These are phyloP conservation scores for Gossypium stocksii DNA, from an alignment of 345 rosid genomes.

Conservation along the genomic window DNA sequence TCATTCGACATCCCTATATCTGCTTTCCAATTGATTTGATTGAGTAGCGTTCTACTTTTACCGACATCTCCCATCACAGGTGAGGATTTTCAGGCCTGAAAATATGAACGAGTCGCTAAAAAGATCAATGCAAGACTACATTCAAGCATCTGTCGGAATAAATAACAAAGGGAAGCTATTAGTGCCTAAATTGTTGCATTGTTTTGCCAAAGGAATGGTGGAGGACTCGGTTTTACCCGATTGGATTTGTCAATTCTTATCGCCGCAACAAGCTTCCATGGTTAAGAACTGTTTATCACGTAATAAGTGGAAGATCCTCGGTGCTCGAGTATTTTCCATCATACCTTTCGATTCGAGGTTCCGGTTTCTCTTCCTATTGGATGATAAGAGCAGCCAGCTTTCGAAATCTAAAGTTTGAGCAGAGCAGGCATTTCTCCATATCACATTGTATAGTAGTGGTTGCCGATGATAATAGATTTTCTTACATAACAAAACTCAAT, in stretches of 20 bases:
- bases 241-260: conserved; percentile 59
- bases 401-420: background rate
- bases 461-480: background rate
- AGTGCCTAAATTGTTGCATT: conserved; percentile 55
- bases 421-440: background rate
- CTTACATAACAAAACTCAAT: background rate
- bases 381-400: background rate
- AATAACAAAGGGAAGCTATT: conserved; percentile 46
- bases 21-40: background rate
- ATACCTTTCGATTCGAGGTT: conserved; percentile 56
- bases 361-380: conserved; percentile 47
- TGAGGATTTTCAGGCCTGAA: conserved; percentile 52
- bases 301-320: conserved; percentile 45
- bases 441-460: background rate
- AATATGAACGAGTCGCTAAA: conserved; percentile 41
- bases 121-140: conserved; percentile 45
- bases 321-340: conserved; percentile 42
- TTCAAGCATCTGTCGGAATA: conserved; percentile 54
- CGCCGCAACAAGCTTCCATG: conserved; percentile 40
- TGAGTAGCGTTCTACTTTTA: background rate
- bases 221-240: conserved; percentile 43
- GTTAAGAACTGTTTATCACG: conserved; percentile 40
- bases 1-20: background rate
- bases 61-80: conserved; percentile 28
- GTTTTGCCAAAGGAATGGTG: conserved; percentile 41